Evolutionary conservation across 1,284 basidiomycete genomes (phyloP), one percentile per base, ranked within the genome.

Genomic region (Kalmanozyma brasiliensis): DNA sequence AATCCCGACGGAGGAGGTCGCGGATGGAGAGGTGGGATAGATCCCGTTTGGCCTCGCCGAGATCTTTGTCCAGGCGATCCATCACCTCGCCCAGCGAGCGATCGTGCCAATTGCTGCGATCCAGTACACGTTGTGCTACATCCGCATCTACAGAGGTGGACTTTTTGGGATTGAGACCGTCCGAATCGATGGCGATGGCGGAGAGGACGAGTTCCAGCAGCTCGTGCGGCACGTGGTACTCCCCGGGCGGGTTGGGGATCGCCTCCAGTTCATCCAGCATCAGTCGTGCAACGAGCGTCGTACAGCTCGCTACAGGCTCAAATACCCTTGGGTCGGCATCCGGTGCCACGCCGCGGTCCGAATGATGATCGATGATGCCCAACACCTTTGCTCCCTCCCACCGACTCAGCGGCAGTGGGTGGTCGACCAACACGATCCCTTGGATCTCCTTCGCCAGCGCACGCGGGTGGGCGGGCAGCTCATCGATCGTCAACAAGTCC

Each of bases 401-500:
- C 0, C 65, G 70, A 16, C 74, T 64, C 7, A 71, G 52, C n/a
- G 82, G 81, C 2, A 74, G 36, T 19, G 82, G 82, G 46, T 83
- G 82, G 45, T 83, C 82, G 22, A 83, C 82, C 6, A 83, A 63
- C 2, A 79, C 76, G 40, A 83, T 81, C 6, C 82, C 81, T 11
- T 64, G 44, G 17, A 82, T 61, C 29, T 62, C 52, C 35, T 69
- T 65, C 2, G 76, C 73, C 2, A 83, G 41, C 23, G 81, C 78
- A 34, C 32, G 41, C 0, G 82, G 76, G 35, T 74, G 73, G 40
- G 82, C 74, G 1, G 81, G 82, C 11, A 83, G 62, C 65, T 83
- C 82, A 41, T 83, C 82, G 41, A 82, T 78, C 2, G 81, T 83
- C 26, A 83, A 68, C 20, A 83, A 58, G 58, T 83, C 82, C 19